Evolutionary conservation across 2,329 filamentous ascomycete genomes (phyloP).

Genomic region (Alternaria conjuncta): DNA sequence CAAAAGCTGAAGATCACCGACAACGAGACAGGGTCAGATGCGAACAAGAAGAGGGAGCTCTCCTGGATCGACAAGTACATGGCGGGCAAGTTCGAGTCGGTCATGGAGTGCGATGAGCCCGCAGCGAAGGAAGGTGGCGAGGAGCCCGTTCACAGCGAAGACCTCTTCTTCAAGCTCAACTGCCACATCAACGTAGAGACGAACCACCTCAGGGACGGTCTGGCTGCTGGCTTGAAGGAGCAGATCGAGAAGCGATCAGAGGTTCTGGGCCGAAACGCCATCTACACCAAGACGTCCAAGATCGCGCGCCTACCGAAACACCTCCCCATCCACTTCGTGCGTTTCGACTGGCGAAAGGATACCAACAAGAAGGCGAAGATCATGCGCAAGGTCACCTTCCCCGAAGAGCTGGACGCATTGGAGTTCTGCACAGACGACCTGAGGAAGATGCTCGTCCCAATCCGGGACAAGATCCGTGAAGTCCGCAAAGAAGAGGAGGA

Average conservation of each 20-base stretch:
- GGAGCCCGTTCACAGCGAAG: conserved; percentile 69
- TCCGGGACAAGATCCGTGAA: conserved; percentile 96
- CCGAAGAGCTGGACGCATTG: conserved; percentile 87
- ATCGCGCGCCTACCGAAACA: conserved; percentile 93
- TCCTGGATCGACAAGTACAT: conserved; percentile 93
- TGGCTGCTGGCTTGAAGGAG: conserved; percentile 80
- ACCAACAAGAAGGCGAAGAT: conserved; percentile 99
- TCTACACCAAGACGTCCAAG: conserved; percentile 89
- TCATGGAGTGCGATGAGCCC: conserved; percentile 83
- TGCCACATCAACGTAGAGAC: conserved; percentile 90
- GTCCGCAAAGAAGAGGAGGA: conserved; percentile 95
- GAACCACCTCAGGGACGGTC: conserved; percentile 90
- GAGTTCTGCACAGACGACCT: conserved; percentile 96
- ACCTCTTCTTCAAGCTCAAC: conserved; percentile 89
- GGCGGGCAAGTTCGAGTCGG: conserved; percentile 78
- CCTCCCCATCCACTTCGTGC: conserved; percentile 94
- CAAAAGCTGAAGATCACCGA: conserved; percentile 75
- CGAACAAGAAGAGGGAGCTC: conserved; percentile 49
- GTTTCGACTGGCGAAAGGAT: conserved; percentile 97
- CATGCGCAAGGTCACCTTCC: conserved; percentile 97
- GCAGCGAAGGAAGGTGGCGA: conserved; percentile 77
- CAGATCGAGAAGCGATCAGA: conserved; percentile 90
- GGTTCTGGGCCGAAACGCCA: conserved; percentile 75
- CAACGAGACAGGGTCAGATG: conserved; percentile 47
- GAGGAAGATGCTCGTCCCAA: conserved; percentile 79